phyloP scores from a whole-genome alignment of 331 rosid genomes.

The Pyracantha coccinea region DNA sequence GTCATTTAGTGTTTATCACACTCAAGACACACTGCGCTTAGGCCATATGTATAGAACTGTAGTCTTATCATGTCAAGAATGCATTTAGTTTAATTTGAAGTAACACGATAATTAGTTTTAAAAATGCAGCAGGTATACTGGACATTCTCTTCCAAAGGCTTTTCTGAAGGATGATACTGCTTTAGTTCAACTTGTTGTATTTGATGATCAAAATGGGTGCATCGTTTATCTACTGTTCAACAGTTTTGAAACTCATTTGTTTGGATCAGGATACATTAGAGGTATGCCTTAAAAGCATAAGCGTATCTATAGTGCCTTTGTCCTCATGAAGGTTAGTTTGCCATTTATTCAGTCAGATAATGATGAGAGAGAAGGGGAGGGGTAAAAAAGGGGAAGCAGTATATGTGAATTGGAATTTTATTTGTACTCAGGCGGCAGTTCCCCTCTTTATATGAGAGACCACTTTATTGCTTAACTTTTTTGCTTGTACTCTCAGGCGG shows the following conservation, averaged over 20 bases:
- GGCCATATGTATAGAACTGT: constrained; percentile 7
- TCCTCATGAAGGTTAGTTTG: constrained; percentile 86
- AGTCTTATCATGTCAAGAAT: constrained; percentile 17
- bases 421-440: constrained; percentile 17
- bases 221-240: constrained; percentile 92
- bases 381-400: constrained; percentile 12
- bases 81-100: constrained; percentile 25
- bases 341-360: constrained; percentile 36
- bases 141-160: constrained; percentile 94
- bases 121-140: constrained; percentile 84
- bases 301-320: constrained; percentile 59
- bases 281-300: constrained; percentile 98
- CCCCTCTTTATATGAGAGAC: constrained; percentile 12
- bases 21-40: constrained; percentile 16
- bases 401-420: constrained; percentile 13
- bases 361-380: constrained; percentile 22
- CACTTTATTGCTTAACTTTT: constrained; percentile 43
- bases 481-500: constrained; percentile 56
- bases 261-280: constrained; percentile 97
- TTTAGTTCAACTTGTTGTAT: constrained; percentile 84
- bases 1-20: constrained; percentile 20
- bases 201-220: constrained; percentile 96
- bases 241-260: constrained; percentile 92
- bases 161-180: constrained; percentile 98
- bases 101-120: constrained; percentile 46